Percentiles rank a stretch among this genome's conserved stretches.
phyloP scores from a whole-genome alignment of 2,329 filamentous ascomycete genomes.

The Ophiostoma populinum region DNA sequence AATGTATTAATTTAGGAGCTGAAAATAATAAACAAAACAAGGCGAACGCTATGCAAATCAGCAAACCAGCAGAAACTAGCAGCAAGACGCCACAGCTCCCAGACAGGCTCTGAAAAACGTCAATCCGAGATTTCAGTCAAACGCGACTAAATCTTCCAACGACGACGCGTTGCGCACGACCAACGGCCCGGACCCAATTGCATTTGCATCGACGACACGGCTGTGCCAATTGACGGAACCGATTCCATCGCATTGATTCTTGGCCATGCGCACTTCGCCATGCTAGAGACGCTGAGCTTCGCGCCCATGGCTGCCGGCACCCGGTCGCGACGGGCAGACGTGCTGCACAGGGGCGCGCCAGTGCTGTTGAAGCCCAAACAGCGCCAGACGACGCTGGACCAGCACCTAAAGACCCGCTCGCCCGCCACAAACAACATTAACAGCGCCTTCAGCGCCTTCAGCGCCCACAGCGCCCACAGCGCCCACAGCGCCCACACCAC shows the following conservation, averaged over 20 bases:
- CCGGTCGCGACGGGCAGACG: slow-evolving; percentile 12
- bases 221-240: not conserved
- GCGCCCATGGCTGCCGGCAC: slow-evolving; percentile 13
- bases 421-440: not conserved
- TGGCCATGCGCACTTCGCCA: slow-evolving; percentile 8
- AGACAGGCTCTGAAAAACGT: slow-evolving; percentile 2
- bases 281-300: slow-evolving; percentile 11
- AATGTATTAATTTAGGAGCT: not conserved
- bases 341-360: slow-evolving; percentile 8
- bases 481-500: slow-evolving; percentile 5
- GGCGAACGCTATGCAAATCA: not conserved
- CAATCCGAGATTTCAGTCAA: not conserved
- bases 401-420: slow-evolving; percentile 3
- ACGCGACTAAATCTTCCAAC: too few species aligned
- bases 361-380: slow-evolving; percentile 10
- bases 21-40: not conserved
- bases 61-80: not conserved
- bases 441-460: too few species aligned
- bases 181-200: not conserved
- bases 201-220: not conserved
- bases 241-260: not conserved
- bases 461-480: not conserved
- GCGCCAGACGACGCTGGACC: slow-evolving; percentile 9
- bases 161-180: not conserved
- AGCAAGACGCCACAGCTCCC: not conserved